A percentile compares a stretch with the other conserved stretches of the same genome.
Conservation (phyloP, 2,329 filamentous ascomycete genomes). For the Penicillium corylophilum region DNA sequence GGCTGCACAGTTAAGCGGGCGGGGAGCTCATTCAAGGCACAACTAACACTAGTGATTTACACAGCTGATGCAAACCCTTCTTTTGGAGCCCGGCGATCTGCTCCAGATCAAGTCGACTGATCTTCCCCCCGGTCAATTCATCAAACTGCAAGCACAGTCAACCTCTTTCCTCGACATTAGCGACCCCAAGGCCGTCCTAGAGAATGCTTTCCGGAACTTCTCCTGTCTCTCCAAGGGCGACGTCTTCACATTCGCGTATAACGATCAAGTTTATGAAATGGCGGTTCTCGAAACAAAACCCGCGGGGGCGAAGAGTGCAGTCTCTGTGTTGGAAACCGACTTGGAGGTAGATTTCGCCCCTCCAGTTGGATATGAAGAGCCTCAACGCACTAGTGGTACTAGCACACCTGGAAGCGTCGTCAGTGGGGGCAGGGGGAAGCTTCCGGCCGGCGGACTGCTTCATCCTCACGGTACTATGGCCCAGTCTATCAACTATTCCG, state of each 20-base stretch:
- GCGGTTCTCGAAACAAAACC: conserved; percentile 93
- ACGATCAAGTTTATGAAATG: conserved; percentile 89
- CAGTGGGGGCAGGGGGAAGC: conserved; percentile 59
- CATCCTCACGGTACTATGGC: conserved; percentile 93
- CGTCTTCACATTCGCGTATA: conserved; percentile 94
- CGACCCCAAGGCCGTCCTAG: conserved; percentile 93
- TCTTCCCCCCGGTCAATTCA: conserved; percentile 82
- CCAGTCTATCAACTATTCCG: conserved; percentile 92
- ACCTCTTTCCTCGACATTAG: conserved; percentile 93
- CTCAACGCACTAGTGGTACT: conserved; percentile 74
- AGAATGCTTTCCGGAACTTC: conserved; percentile 95
- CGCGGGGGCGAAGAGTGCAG: conserved; percentile 72
- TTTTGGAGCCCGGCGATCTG: conserved; percentile 87
- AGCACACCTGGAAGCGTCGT: conserved; percentile 74
- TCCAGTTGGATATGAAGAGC: conserved; percentile 91
- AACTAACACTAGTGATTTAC: conserved; percentile 4
- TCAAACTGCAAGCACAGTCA: conserved; percentile 95
- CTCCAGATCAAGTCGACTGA: conserved; percentile 95
- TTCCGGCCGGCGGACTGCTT: conserved; percentile 70
- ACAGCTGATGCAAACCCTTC: conserved; percentile 89
- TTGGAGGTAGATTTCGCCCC: conserved; percentile 94
- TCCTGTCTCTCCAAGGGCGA: conserved; percentile 90
- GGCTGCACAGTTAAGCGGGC: conserved; percentile 4
- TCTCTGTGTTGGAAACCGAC: conserved; percentile 95
- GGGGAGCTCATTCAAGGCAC: background rate